Base-by-base conservation (phyloP, 208 protist genomes). In the Trypanosomatidae sp. region DNA sequence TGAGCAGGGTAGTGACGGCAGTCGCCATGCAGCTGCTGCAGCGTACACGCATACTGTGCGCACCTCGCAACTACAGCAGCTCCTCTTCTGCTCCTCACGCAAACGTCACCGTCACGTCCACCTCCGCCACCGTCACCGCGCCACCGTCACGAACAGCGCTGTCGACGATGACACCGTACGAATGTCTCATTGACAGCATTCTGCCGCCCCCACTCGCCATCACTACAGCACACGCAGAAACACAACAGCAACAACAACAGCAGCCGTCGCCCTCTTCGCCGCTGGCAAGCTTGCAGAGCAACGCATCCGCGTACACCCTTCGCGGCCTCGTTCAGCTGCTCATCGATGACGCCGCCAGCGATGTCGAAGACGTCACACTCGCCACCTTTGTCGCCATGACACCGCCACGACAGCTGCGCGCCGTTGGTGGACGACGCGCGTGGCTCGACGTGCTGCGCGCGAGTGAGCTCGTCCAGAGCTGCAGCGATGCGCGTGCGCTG, bases 381-480 rank as follows among this genome's bases (percentile, higher is more conserved):
- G 38, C 57, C 16, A 70, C 76, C 55, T 90, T 90, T 47, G 66
- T 57, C 10, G 65, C 66, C 15, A 90, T 90, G 81, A 51, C 63
- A 18, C 54, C 60, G 13, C 53, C 47, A 44, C 75, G 81, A 5
- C 75, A 87, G 48, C 53, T 83, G 3, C 48, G 53, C 4, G 81
- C 81, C 0, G 41, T 86, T 16, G 53, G 57, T 33, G 67, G 65
- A 7, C 48, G 70, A 33, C 46, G 66, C 16, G 75, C 73, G 32
- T 72, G 61, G 48, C 64, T 84, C 8, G 62, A 68, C 0, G 57
- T 86, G 3, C 24, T 90, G 0, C 53, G 79, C 10, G 43, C 41
- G 41, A 75, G 65, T 11, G 76, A 86, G 52, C 66, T 53, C 24
- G 85, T 71, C 51, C 69, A 86, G 45, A 65, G 63, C 32, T 65